These are phyloP conservation scores for Phytophthora fragariaefolia DNA, from an alignment of 352 stramenopile genomes.

Conservation along the genomic window DNA sequence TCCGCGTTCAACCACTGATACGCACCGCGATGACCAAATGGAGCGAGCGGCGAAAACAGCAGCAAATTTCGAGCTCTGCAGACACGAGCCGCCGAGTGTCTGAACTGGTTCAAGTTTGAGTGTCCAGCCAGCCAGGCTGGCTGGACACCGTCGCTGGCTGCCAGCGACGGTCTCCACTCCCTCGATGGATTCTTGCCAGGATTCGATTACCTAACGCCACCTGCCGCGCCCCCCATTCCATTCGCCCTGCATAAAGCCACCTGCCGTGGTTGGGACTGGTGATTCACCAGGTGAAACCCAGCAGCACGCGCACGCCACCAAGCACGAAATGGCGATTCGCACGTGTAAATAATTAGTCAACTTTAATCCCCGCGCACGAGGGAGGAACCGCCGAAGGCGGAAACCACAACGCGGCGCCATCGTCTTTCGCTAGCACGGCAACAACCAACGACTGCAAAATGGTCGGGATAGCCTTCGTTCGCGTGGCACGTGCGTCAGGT, in stretches of 20 bases:
- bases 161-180: neutral
- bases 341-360: neutral
- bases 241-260: neutral
- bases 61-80: too few relatives aligned
- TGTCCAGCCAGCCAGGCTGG: too few relatives aligned
- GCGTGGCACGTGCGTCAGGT: conserved; percentile 17
- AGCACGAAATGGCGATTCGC: neutral
- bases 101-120: neutral
- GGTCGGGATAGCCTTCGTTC: neutral
- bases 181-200: conserved; percentile 9
- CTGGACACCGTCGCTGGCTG: too few relatives aligned
- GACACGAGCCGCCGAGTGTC: too few relatives aligned
- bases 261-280: neutral
- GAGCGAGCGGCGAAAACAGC: too few relatives aligned
- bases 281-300: too few relatives aligned
- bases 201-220: conserved; percentile 13
- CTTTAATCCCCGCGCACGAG: conserved; percentile 14
- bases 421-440: conserved; percentile 24
- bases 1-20: too few relatives aligned
- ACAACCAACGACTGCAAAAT: conserved; percentile 27
- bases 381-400: conserved; percentile 6
- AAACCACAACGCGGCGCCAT: conserved; percentile 5
- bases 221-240: neutral
- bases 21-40: too few relatives aligned
- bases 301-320: conserved; percentile 7